Conservation (phyloP, 176 grass and related monocot species). For the Oryza longistaminata region DNA sequence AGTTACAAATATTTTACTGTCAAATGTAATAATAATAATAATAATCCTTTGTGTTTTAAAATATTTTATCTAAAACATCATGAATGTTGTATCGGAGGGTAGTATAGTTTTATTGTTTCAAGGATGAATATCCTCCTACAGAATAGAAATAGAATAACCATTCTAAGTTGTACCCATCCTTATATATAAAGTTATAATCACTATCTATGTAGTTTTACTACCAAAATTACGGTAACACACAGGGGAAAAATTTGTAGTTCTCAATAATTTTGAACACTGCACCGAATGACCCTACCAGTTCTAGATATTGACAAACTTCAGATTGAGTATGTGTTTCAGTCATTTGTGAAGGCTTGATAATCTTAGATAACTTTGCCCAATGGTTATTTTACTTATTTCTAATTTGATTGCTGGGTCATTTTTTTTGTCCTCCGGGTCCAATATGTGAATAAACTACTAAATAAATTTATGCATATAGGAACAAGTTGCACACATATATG, state of each 20-base stretch:
- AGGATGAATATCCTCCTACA: background rate
- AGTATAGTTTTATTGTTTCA: background rate
- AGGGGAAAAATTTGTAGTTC: background rate
- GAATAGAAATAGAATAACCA: background rate
- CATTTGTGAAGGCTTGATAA: background rate
- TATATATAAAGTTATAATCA: background rate
- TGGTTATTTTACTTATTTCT: background rate
- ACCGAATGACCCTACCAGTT: background rate
- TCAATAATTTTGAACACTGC: background rate
- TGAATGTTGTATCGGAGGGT: slow-evolving; percentile 13
- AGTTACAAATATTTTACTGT: background rate
- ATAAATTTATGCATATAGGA: no score
- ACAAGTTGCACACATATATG: no score
- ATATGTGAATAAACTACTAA: background rate
- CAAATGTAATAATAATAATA: background rate
- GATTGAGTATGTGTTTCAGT: background rate
- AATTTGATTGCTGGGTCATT: background rate
- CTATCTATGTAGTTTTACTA: slow-evolving; percentile 3
- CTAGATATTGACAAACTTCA: background rate
- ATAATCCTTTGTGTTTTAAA: background rate
- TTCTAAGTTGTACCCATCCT: slow-evolving; percentile 1
- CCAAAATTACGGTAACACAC: background rate
- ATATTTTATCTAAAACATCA: slow-evolving; percentile 17
- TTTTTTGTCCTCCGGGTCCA: background rate
- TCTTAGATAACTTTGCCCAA: background rate